Evolutionary conservation across 768 basidiomycete genomes (phyloP).

Genomic region (Xerocomus brunneocitrinus): DNA sequence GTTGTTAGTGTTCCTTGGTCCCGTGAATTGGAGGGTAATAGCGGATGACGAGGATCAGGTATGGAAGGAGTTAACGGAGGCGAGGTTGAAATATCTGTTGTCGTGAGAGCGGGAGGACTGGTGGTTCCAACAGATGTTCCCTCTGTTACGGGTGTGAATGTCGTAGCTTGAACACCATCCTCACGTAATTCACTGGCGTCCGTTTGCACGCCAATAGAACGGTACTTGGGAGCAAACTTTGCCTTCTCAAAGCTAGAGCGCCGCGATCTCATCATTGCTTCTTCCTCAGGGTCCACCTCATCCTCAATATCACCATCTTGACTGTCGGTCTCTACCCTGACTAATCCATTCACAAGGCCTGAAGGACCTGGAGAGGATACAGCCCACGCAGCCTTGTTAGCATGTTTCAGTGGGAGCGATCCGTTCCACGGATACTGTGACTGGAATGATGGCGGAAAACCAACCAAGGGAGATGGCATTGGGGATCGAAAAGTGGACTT

Average conservation of each 20-base stretch:
- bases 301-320: slow-evolving; percentile 82
- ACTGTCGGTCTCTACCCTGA: slow-evolving; percentile 62
- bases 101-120: background rate
- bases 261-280: slow-evolving; percentile 30
- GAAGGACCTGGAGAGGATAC: slow-evolving; percentile 36
- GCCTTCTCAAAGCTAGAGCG: slow-evolving; percentile 25
- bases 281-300: slow-evolving; percentile 56
- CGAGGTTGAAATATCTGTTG: background rate
- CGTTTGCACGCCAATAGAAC: slow-evolving; percentile 70
- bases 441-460: slow-evolving; percentile 53
- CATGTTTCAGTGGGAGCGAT: slow-evolving; percentile 76
- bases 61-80: slow-evolving; percentile 1
- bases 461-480: slow-evolving; percentile 34
- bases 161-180: slow-evolving; percentile 57
- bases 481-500: slow-evolving; percentile 18
- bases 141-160: slow-evolving; percentile 12
- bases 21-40: slow-evolving; percentile 13
- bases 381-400: slow-evolving; percentile 54
- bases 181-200: slow-evolving; percentile 47
- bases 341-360: slow-evolving; percentile 21
- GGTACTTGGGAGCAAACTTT: slow-evolving; percentile 43
- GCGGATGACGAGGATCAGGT: slow-evolving; percentile 14
- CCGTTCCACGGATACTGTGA: slow-evolving; percentile 85
- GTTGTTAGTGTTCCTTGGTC: slow-evolving; percentile 10
- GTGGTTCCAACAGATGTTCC: slow-evolving; percentile 9